Base-by-base conservation (phyloP, 2,329 filamentous ascomycete genomes). In the Alternaria sp. region DNA sequence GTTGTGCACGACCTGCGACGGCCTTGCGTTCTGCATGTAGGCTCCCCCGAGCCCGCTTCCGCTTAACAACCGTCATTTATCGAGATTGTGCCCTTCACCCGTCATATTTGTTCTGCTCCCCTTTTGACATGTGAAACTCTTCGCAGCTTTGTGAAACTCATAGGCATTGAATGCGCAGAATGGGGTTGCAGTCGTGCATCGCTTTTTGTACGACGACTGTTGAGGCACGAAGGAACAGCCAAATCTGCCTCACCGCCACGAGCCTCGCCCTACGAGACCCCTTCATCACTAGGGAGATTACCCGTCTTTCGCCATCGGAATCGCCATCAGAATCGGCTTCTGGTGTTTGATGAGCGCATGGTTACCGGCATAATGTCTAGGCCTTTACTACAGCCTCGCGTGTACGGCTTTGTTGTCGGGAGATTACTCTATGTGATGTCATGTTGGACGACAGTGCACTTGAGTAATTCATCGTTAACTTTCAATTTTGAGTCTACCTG, bases 1-100 rank as follows among this genome's bases (percentile, higher is more conserved):
- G 50, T 73, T 71, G 68, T 75, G 72, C 70, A 69, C 66, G 59
- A 67, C 61, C 43, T 57, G 44, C 57, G 28, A 23, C 70, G 67
- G 69, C 65, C 58, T 60, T 53, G 61, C 47, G 52, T 60, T 61
- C 68, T 72, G 59, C 62, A 64, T 71, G 36, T 23, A 56, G 69
- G 58, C 55, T 44, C 47, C 51, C 45, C 65, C 65, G 61, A 64
- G 23, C 44, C 56, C 47, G 54, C 55, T 51, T 44, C 52, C 52
- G 61, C 51, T 59, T 61, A 36, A 51, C 57, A 61, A 36, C 40
- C 56, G 36, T 63, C 65, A 63, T 63, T 47, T 57, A 62, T 57
- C 40, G 49, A 66, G 56, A 61, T 67, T 71, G 61, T 72, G 68
- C 71, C 63, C 45, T 57, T 62, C 53, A 53, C 61, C 59, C 50